These are phyloP conservation scores for Kodamaea alishanica DNA, from an alignment of 1,139 yeast genomes.

Conservation along the genomic window DNA sequence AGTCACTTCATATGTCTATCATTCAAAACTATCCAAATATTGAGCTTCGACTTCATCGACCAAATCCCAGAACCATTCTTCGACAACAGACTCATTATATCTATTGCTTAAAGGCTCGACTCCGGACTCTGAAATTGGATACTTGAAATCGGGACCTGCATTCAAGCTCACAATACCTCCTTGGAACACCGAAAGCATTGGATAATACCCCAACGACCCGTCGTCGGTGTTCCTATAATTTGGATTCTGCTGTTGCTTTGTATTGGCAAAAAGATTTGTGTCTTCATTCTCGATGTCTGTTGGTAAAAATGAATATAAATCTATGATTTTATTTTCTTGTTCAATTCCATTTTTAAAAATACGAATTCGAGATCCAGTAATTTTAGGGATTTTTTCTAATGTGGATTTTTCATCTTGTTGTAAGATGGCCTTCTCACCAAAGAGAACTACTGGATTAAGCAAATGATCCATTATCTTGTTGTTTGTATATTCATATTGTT, in stretches of 20 bases:
- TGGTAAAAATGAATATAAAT: slow-evolving; percentile 75
- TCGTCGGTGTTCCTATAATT: slow-evolving; percentile 61
- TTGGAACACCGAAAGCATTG: slow-evolving; percentile 79
- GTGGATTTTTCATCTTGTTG: slow-evolving; percentile 23
- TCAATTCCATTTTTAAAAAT: slow-evolving; percentile 75
- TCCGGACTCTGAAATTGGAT: slow-evolving; percentile 33
- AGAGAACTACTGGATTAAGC: slow-evolving; percentile 66
- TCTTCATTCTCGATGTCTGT: slow-evolving; percentile 30
- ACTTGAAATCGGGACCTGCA: slow-evolving; percentile 64
- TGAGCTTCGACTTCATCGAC: slow-evolving; percentile 81
- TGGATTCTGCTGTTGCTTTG: slow-evolving; percentile 47
- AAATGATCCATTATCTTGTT: slow-evolving; percentile 75
- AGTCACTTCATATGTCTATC: slow-evolving; percentile 1
- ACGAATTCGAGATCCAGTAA: slow-evolving; percentile 57
- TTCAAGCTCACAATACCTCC: slow-evolving; percentile 73
- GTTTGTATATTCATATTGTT: slow-evolving; percentile 78
- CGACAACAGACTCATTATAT: slow-evolving; percentile 68
- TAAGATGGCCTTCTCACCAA: slow-evolving; percentile 58
- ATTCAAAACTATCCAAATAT: slow-evolving; percentile 46
- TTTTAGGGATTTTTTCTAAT: slow-evolving; percentile 30
- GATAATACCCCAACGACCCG: slow-evolving; percentile 85
- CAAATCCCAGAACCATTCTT: slow-evolving; percentile 79
- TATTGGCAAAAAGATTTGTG: slow-evolving; percentile 25
- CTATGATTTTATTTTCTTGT: slow-evolving; percentile 62
- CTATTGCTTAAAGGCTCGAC: slow-evolving; percentile 54